phyloP scores from a whole-genome alignment of 768 basidiomycete genomes.

The Hygrophorus russula region DNA sequence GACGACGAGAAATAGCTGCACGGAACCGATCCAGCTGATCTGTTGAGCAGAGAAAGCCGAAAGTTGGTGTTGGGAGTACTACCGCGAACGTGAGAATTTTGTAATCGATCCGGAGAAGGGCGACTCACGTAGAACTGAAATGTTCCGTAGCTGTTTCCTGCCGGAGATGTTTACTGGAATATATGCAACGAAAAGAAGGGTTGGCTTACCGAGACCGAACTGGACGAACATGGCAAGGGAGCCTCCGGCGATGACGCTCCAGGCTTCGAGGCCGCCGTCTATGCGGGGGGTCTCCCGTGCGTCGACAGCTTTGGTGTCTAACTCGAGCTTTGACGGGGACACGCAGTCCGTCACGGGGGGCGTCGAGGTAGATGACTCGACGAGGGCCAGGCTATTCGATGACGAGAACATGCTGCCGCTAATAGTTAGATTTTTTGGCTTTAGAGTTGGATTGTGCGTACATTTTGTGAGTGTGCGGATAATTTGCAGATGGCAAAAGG shows the following conservation, averaged over 20 bases:
- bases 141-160: slow-evolving; percentile 1
- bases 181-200: background rate
- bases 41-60: background rate
- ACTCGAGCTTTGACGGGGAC: background rate
- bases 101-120: background rate
- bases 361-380: too few species aligned
- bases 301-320: background rate
- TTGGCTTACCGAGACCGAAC: background rate
- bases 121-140: slow-evolving; percentile 1
- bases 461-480: too few species aligned
- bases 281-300: background rate
- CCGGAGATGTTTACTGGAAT: background rate
- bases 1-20: slow-evolving; percentile 2
- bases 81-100: background rate
- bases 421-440: too few species aligned
- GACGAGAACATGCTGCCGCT: too few species aligned
- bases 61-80: background rate
- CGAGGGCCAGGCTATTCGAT: too few species aligned
- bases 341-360: background rate
- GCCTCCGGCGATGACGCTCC: background rate
- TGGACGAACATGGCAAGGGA: slow-evolving; percentile 1
- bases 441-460: too few species aligned
- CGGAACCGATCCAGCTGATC: slow-evolving; percentile 5
- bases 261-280: slow-evolving; percentile 3
- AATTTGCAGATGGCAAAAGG: too few species aligned